Base-by-base conservation (phyloP, 1,139 yeast genomes). In the Pneumocystis canis region DNA sequence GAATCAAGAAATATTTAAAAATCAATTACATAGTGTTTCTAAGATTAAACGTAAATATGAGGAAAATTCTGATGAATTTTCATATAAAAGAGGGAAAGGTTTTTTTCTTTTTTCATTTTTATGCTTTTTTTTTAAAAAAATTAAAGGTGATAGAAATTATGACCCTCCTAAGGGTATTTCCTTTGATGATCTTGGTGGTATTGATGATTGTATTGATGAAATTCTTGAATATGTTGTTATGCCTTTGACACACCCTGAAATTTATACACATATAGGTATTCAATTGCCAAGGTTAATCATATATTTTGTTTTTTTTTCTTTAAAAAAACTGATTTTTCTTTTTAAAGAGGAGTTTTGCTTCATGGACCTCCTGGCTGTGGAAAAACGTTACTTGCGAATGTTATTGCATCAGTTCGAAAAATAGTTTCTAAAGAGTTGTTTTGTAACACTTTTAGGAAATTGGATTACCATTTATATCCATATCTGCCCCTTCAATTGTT, bases 361-460 rank as follows among this genome's bases (percentile, higher is more conserved):
- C 96, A 90, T 73, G 99, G 99, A 0, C 98, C 99, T 0, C 98
- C 98, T 0, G 99, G 99, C 16, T 92, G 98, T 77, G 99, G 99
- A 72, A 92, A 92, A 71, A 92, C 99, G 0, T 85, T 96, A 62
- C 84, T 92, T 64, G 98, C 98, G 1, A 89, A 90, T 73, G 97
- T 97, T 0, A 77, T 92, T 57, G 98, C 98, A 1, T 70, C 68
- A 33, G 35, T 20, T 16, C 16, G 35, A 7, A n/a, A 5, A 14
- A 5, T 33, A 18, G 1, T 33, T 16, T 16, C 4, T 32, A 31
- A 58, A n/a, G n/a, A 18, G 3, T 57, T 11, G 5, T 30, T 37
- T 40, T 53, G 3, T 59, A 54, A 11, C 16, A 18, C 16, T 11
- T 53, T 25, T 96, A 96, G 35, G 97, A 92, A 71, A 78, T 92